Percentiles rank a stretch among this genome's conserved stretches.
phyloP scores from a whole-genome alignment of 768 basidiomycete species.

The Mycena latifolia region DNA sequence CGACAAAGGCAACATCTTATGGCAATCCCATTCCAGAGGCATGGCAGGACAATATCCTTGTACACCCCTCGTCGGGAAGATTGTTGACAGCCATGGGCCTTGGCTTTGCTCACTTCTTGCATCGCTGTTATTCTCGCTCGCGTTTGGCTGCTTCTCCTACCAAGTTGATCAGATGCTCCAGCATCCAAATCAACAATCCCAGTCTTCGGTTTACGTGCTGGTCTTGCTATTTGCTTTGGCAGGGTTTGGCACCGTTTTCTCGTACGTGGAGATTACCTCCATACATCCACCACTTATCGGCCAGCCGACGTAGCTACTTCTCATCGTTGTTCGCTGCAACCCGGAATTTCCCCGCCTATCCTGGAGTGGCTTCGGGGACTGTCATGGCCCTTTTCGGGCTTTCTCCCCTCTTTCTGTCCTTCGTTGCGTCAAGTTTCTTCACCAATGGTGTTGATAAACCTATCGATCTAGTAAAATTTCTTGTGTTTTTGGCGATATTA shows the following conservation, averaged over 20 bases:
- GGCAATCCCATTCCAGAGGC: conserved; percentile 62
- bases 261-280: conserved; percentile 59
- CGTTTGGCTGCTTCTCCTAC: conserved; percentile 73
- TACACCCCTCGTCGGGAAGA: conserved; percentile 75
- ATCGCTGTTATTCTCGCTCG: conserved; percentile 66
- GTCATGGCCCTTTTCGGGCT: conserved; percentile 85
- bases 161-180: no score
- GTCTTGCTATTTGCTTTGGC: conserved; percentile 70
- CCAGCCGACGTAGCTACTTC: conserved; percentile 64
- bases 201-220: conserved; percentile 63
- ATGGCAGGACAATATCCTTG: conserved; percentile 88
- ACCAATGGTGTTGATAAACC: conserved; percentile 56
- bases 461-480: conserved; percentile 61
- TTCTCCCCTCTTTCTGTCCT: conserved; percentile 80
- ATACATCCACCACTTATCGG: conserved; percentile 2
- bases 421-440: conserved; percentile 74
- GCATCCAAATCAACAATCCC: conserved; percentile 49
- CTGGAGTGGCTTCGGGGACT: conserved; percentile 74
- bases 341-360: conserved; percentile 73
- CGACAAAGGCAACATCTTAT: neutral
- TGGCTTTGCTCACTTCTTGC: conserved; percentile 75
- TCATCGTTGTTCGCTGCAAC: conserved; percentile 83
- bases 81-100: conserved; percentile 77
- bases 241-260: conserved; percentile 78
- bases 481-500: conserved; percentile 67